Evolutionary conservation across 352 stramenopile species (phyloP), one percentile per base, ranked within the genome.

Genomic region (Phytophthora chlamydospora): DNA sequence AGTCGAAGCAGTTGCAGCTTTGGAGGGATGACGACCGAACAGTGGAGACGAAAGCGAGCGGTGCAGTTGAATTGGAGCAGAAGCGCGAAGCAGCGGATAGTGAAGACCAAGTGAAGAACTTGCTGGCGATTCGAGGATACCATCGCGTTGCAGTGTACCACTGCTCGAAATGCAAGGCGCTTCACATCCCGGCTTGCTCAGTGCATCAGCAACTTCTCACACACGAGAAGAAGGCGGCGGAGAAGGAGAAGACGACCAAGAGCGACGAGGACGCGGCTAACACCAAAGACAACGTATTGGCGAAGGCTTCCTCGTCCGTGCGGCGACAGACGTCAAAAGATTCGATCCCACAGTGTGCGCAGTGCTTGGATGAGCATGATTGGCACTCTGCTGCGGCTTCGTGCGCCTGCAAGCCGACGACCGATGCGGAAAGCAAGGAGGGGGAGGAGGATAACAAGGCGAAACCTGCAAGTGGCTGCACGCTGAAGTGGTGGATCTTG

Each of bases 401-500:
- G 0, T 90, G 76, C 38, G 68, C 67, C n/a, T 83, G 77, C 55
- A 52, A 58, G 12, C 47, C 39, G 34, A 47, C 19, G 13, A 16
- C 14, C 42, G 52, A 50, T 16, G 53, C 21, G 34, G 32, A 27
- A 34, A 58, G 39, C 5, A 27, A 49, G 34, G 36, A 10, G 14
- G 46, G 46, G 36, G 40, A 40, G n/a, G 32, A 42, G 34, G 36
- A 60, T 36, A 33, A 53, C 36, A 58, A 52, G 31, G 34, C 47
- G 11, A 66, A 65, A 38, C 2, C 32, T 38, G 33, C 55, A 12
- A 5, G n/a, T 44, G 55, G 55, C 4, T 68, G 36, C 27, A 55
- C 17, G 6, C 59, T 91, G 2, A 73, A 73, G 52, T 93, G 81
- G 81, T 93, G 84, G 84, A 88, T 93, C 50, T 47, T 93, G 45